A percentile compares a stretch with the other conserved stretches of the same genome.
phyloP scores from a whole-genome alignment of 2,329 filamentous ascomycete species.

The Westerdykella ornata region DNA sequence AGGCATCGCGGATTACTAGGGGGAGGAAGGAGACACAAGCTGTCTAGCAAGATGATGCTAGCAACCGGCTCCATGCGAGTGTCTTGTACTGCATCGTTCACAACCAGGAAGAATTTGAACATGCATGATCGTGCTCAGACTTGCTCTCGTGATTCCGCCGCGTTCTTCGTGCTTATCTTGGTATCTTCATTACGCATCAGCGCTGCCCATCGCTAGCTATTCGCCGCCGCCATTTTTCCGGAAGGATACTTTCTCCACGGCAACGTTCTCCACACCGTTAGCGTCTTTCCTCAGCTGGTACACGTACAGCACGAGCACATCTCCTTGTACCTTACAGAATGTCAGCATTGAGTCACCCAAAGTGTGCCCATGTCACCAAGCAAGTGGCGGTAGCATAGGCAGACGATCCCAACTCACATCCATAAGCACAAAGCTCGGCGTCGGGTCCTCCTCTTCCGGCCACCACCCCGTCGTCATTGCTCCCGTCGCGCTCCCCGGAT shows the following conservation, averaged over 20 bases:
- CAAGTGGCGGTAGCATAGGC: not conserved
- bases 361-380: not conserved
- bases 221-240: conserved; percentile 43
- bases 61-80: conserved; percentile 13
- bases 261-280: conserved; percentile 48
- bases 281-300: conserved; percentile 57
- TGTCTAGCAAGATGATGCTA: conserved; percentile 4
- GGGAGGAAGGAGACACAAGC: no score
- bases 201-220: no score
- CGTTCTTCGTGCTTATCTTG: not conserved
- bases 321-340: conserved; percentile 71
- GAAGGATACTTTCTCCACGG: conserved; percentile 52
- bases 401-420: conserved; percentile 71
- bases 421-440: conserved; percentile 94
- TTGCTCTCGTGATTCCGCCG: not conserved
- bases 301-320: conserved; percentile 90
- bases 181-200: not conserved
- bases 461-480: conserved; percentile 57
- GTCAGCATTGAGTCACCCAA: conserved; percentile 2
- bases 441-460: conserved; percentile 57
- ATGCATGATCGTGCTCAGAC: no score
- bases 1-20: no score
- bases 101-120: no score
- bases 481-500: conserved; percentile 61
- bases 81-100: conserved; percentile 11